Evolutionary conservation across 805 yeast species (phyloP), one percentile per base, ranked within the genome.

Genomic region (Hanseniaspora guilliermondii): DNA sequence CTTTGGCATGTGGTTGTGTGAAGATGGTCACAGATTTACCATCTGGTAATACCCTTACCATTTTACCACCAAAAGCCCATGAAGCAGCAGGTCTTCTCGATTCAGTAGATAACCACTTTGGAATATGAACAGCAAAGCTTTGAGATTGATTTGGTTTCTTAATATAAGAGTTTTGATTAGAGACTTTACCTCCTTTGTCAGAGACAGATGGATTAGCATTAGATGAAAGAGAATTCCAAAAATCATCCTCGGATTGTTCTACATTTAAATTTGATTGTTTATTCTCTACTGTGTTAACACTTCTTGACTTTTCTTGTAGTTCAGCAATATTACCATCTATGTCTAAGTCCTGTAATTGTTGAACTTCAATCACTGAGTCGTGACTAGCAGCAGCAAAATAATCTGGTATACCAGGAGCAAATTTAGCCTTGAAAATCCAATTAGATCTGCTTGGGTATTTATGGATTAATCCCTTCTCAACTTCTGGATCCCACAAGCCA

Each of bases 51-150:
- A 83, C 79, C 12, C 73, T 67, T 4, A 84, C 89, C 40, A 93
- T 66, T 69, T 87, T 87, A 53, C 96, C 95, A 57, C 98, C 98
- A 70, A 88, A 91, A 0, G 95, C 97, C 75, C 94, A 93, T 21
- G 63, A 65, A 2, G 80, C 72, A 14, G 83, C 96, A 48, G 83
- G 74, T 5, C 78, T 74, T 12, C 87, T 87, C 59, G 83, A 75
- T 16, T 37, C 39, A 12, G 24, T 9, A 58, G 78, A 78, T 57
- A 87, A 76, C 98, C 98, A 93, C 56, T 73, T 68, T 49, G 99
- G 98, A 21, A 97, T 93, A 69, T 88, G 95, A 12, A 65, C 36
- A n/a, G 46, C 11, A 24, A 53, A 21, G 8, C 24, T 37, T 37
- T 52, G 47, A 14, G 49, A 44, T 58, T 76, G 73, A 32, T 78